Base-by-base conservation (phyloP, 164 flowering plant species). In the Vitis rupestris region DNA sequence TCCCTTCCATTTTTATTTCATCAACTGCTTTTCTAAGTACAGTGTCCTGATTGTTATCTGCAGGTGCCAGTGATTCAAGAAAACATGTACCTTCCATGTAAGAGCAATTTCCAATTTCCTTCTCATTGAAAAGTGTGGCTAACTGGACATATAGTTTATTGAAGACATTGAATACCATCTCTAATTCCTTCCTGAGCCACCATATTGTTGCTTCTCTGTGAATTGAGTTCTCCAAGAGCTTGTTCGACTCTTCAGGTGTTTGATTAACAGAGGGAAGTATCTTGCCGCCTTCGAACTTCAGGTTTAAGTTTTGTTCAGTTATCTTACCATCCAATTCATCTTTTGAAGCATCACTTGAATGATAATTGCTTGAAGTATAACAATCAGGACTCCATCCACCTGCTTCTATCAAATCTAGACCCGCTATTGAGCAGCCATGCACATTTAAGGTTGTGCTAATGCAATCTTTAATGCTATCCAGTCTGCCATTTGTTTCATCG, bases 331-430 rank as follows among this genome's bases (percentile, higher is more conserved):
- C 72, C 48, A 58, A 47, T 47, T 61, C 59, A 13, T 61, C 61
- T 63, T 64, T 67, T 29, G 70, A 66, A 75, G 63, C 74, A 72
- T 52, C 53, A 65, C 63, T 68, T 68, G 82, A 81, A 65, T 62
- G 44, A 30, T 80, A 80, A 70, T 80, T 79, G 67, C 72, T 58
- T 61, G 82, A 75, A 10, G 70, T 52, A 52, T 78, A 86, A 78
- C 67, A 66, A 68, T 75, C 83, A 70, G 69, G 29, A 64, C 69
- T 78, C 69, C 62, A 71, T 68, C 47, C 63, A 54, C 69, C 80
- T 44, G 19, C 61, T 51, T 66, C 75, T 12, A 50, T 27, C 10
- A 54, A 15, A 53, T 70, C 54, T 69, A 76, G 79, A 63, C 59
- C 63, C 2, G 16, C 65, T 2, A 23, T 60, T 4, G 57, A 56